These are phyloP conservation scores for Eucalyptus sp. DNA, from an alignment of 345 rosid genomes.

Conservation along the genomic window DNA sequence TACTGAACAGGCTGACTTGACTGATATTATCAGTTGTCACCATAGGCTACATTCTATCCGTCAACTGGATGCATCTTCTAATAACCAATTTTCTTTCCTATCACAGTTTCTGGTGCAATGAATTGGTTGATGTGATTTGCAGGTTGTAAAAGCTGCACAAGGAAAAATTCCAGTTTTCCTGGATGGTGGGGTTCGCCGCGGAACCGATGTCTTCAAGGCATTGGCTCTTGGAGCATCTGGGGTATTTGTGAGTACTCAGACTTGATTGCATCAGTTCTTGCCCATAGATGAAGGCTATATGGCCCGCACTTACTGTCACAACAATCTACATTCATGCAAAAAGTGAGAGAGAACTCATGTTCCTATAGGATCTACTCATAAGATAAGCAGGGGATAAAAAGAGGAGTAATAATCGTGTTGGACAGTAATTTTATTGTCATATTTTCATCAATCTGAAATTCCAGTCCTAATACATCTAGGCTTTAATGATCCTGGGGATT, in stretches of 20 bases:
- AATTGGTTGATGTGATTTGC: background rate
- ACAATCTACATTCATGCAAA: background rate
- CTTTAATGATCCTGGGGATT: background rate
- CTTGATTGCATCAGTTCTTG: background rate
- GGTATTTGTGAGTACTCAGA: slow-evolving; percentile 57
- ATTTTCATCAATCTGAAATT: background rate
- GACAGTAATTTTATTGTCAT: background rate
- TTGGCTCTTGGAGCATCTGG: slow-evolving; percentile 95
- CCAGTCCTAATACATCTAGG: background rate
- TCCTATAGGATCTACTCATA: background rate
- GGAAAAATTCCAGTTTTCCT: slow-evolving; percentile 86
- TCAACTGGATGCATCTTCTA: background rate
- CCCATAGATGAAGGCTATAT: background rate
- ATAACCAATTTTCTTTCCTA: background rate
- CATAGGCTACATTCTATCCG: background rate
- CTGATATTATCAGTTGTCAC: background rate
- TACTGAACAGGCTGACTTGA: background rate
- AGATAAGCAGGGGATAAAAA: background rate
- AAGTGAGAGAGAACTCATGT: background rate
- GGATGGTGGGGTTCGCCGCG: slow-evolving; percentile 95
- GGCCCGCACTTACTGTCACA: background rate
- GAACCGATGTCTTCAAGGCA: slow-evolving; percentile 98
- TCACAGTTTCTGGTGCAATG: background rate
- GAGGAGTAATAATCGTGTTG: background rate
- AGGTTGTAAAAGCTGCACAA: slow-evolving; percentile 88